Base-by-base conservation (phyloP, 257 asterid species). In the Forsythia suspensa region DNA sequence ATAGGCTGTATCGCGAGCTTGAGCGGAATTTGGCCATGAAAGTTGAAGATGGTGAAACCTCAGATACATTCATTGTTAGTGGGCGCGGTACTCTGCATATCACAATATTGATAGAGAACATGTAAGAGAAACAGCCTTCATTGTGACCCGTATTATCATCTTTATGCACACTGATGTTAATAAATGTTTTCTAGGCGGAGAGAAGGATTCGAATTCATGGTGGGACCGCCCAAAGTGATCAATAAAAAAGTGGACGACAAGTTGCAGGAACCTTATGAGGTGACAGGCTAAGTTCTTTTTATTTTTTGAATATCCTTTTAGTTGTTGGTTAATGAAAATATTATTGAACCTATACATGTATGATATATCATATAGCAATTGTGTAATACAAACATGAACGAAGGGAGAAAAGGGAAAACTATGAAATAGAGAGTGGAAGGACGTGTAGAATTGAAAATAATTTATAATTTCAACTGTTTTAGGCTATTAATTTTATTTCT, bases 161-260 rank as follows among this genome's bases (percentile, higher is more conserved):
- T 70, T 77, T 61, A 67, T 76, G 51, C 29, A 43, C 83, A 76
- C 70, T 86, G 39, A 84, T 74, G 20, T 71, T 48, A 11, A 20
- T 67, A 38, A 51, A 69, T 76, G 77, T 67, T 74, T 29, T 80
- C 34, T 94, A 95, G 99, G 97, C 95, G 99, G 74, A 92, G 99
- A 85, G 99, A 96, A 92, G 99, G 99, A 84, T 94, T 83, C 10
- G 99, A 96, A 83, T 94, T 94, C 95, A 96, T 96, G 99, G 99
- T 96, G 81, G 99, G 99, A 61, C 99, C 99, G 15, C 99, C 99
- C 75, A 96, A 94, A 86, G 98, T 96, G 78, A 96, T 96, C 80
- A 96, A 96, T 86, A 96, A 92, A 84, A 87, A 37, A 38, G 94
- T 80, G 76, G 40, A 86, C n/a, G 99, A 91, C 88, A 90, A 90